Base-by-base conservation (phyloP, 805 yeast species). In the Candida peoriensis region DNA sequence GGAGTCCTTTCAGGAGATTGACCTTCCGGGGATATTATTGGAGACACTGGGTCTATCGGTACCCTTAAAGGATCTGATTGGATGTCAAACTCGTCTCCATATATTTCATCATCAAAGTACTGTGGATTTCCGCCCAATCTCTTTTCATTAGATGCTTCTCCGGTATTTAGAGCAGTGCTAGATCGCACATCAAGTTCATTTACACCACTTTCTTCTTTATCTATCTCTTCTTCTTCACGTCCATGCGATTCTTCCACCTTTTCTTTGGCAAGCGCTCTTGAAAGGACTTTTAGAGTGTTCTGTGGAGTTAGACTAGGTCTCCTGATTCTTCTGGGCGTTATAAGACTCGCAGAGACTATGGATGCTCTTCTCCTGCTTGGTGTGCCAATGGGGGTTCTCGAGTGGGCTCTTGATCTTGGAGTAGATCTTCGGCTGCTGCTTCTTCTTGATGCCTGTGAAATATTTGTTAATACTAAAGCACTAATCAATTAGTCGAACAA, bases 291-390 rank as follows among this genome's bases (percentile, higher is more conserved):
- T 5, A 51, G 39, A 5, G 45, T 33, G 24, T 48, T 50, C 20
- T 42, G 51, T 1, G 56, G 56, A 2, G 52, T 46, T 5, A 39
- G 35, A 15, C 47, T 43, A 12, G 30, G 30, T 18, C 39, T 39
- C 20, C 51, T 30, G 6, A 41, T 41, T 15, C 56, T 30, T 27
- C 52, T 38, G 6, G 56, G 50, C 1, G 53, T 41, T 3, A 52
- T 29, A 12, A 48, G 20, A 13, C 41, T 43, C 2, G 54, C 51
- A 15, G 46, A 40, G 8, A 47, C 42, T 4, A 52, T 40, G 1
- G 49, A 42, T 7, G 52, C 44, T 28, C 55, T 33, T 20, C 55
- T 36, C 34, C 56, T 30, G 21, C 51, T 44, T 7, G 49, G 36
- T 6, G 36, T 33, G 16, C 36, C 28, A 17, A 16, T 37, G 13